Evolutionary conservation across 345 rosid species (phyloP).

Genomic region (Orychophragmus violaceus): DNA sequence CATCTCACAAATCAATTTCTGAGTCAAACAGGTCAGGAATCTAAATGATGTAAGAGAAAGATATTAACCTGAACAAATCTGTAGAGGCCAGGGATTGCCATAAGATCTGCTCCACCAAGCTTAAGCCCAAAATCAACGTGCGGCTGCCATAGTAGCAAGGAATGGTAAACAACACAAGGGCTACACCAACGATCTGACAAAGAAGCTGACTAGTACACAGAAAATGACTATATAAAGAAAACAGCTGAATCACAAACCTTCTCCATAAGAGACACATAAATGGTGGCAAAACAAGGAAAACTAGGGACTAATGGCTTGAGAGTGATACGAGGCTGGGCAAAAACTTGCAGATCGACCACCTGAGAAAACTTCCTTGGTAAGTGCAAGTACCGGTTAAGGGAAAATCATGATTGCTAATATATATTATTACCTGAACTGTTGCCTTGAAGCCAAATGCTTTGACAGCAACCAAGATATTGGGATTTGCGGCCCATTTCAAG

Average conservation of each 20-base stretch:
- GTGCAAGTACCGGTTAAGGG: background rate
- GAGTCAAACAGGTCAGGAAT: too few species aligned
- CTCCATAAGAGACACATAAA: conserved; percentile 85
- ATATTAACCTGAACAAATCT: conserved; percentile 76
- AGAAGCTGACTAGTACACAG: background rate
- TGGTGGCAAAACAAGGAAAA: conserved; percentile 93
- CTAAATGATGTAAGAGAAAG: background rate
- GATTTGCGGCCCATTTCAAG: conserved; percentile 93
- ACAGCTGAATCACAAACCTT: conserved; percentile 46
- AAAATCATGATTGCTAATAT: background rate
- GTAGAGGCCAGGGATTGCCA: conserved; percentile 97
- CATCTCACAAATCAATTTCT: conserved; percentile 9
- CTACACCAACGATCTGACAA: too few species aligned
- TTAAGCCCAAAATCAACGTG: conserved; percentile 93
- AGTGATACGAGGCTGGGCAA: conserved; percentile 85
- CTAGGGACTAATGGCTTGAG: conserved; percentile 91
- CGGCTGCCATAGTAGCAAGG: conserved; percentile 53
- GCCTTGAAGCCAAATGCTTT: conserved; percentile 93
- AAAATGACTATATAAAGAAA: background rate
- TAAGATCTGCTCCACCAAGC: conserved; percentile 91
- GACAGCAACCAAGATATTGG: conserved; percentile 62
- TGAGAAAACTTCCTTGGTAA: conserved; percentile 18
- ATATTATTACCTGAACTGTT: conserved; percentile 68
- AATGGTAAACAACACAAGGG: conserved; percentile 6
- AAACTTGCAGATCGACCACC: conserved; percentile 92